Percentiles rank a stretch among this genome's conserved stretches.
Conservation (phyloP, 2,329 filamentous ascomycete species). For the Aureobasidium sp. region DNA sequence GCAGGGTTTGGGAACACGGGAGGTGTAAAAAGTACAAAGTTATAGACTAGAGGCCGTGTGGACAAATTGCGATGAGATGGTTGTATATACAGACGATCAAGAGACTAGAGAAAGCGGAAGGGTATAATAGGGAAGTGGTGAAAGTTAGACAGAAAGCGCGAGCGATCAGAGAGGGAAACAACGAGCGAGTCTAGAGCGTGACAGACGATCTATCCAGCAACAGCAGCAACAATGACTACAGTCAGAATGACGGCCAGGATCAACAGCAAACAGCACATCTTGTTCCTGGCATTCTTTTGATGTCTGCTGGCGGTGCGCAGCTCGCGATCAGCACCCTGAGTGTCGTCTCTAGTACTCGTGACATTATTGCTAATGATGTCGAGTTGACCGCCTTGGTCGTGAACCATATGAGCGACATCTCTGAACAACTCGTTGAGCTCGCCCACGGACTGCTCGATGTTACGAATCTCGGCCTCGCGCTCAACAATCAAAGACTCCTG, state of each 20-base stretch:
- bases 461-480: conserved; percentile 92
- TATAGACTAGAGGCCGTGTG: neutral
- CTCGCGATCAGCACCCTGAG: conserved; percentile 77
- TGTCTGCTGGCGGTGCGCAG: conserved; percentile 79
- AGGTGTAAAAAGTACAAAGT: too few species aligned
- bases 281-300: conserved; percentile 91
- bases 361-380: conserved; percentile 87
- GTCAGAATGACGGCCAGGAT: conserved; percentile 84
- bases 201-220: conserved; percentile 52
- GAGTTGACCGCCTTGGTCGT: conserved; percentile 83
- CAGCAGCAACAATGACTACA: conserved; percentile 81
- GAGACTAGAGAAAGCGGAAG: neutral
- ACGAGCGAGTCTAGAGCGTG: neutral
- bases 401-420: conserved; percentile 95
- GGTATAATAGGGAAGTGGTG: conserved; percentile 6
- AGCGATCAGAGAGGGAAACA: neutral
- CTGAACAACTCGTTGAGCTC: conserved; percentile 95
- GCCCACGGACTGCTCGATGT: conserved; percentile 92
- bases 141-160: neutral
- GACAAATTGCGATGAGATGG: neutral
- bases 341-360: conserved; percentile 72
- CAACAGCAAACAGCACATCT: conserved; percentile 84
- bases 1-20: neutral
- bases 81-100: neutral
- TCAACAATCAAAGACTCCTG: conserved; percentile 93